Conservation (phyloP, 306 rosid genomes). For the Pyrus pyrifolia region DNA sequence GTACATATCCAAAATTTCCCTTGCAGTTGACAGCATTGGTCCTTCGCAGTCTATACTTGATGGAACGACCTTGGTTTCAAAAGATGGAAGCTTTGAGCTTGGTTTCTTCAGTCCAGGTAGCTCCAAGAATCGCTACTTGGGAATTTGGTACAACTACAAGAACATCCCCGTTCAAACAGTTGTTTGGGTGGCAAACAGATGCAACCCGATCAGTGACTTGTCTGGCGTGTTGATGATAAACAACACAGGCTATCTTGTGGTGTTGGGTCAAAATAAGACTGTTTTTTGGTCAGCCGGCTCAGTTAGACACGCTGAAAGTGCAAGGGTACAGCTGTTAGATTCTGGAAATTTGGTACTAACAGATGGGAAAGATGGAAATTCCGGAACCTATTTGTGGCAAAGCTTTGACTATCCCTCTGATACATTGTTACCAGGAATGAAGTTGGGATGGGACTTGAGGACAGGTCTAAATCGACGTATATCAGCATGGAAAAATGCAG, state of each 20-base stretch:
- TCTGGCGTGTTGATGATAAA: conserved; percentile 30
- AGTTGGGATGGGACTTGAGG: conserved; percentile 46
- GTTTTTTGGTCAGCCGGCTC: conserved; percentile 32
- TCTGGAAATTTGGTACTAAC: conserved; percentile 45
- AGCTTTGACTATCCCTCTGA: conserved; percentile 62
- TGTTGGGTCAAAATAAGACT: conserved; percentile 9
- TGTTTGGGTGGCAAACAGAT: conserved; percentile 63
- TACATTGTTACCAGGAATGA: conserved; percentile 50
- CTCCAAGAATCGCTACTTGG: conserved; percentile 31
- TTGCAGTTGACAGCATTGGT: conserved; percentile 25
- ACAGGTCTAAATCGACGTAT: conserved; percentile 24
- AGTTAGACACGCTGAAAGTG: conserved; percentile 10
- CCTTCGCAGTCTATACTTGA: conserved; percentile 28
- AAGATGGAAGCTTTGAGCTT: conserved; percentile 31
- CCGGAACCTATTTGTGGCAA: conserved; percentile 44
- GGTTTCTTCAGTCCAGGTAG: conserved; percentile 56
- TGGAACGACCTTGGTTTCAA: conserved; percentile 31
- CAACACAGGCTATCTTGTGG: conserved; percentile 9
- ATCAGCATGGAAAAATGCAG: conserved; percentile 35
- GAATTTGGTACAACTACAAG: conserved; percentile 44
- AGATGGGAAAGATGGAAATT: conserved; percentile 22
- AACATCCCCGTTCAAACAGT: conserved; percentile 21
- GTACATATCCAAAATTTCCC: not conserved
- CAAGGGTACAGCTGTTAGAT: conserved; percentile 32
- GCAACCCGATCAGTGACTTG: conserved; percentile 27